phyloP scores from a whole-genome alignment of 2,329 filamentous ascomycete genomes.

The Gliomastix tumulicola region DNA sequence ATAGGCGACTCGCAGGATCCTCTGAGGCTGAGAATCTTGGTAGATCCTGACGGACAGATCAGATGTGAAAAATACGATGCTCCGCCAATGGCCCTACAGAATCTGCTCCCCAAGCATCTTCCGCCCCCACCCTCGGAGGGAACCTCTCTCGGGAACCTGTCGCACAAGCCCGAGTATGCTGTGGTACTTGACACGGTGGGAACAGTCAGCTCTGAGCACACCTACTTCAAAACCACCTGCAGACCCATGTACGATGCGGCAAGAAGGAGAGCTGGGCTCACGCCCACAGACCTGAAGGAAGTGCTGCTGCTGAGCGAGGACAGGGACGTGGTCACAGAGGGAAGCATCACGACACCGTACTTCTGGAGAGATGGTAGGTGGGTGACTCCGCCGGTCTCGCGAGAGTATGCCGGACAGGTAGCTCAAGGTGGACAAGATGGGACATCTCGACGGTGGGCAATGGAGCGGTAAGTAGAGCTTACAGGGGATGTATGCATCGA shows the following conservation, averaged over 20 bases:
- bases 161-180: constrained; percentile 26
- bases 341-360: constrained; percentile 75
- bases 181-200: constrained; percentile 34
- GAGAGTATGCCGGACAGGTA: constrained; percentile 16
- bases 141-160: too few relatives aligned
- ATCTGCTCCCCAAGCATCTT: constrained; percentile 59
- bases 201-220: constrained; percentile 54
- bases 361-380: constrained; percentile 67
- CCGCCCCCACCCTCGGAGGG: too few relatives aligned
- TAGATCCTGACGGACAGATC: constrained; percentile 42
- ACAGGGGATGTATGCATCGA: not conserved
- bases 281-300: constrained; percentile 49
- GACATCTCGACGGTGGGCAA: constrained; percentile 76
- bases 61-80: constrained; percentile 28
- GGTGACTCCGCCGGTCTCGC: constrained; percentile 69
- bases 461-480: constrained; percentile 57
- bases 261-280: constrained; percentile 52
- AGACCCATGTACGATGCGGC: constrained; percentile 67
- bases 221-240: constrained; percentile 78
- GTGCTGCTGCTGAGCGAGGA: constrained; percentile 64
- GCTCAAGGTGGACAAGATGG: constrained; percentile 64
- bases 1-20: constrained; percentile 28
- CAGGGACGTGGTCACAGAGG: constrained; percentile 70
- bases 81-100: constrained; percentile 32
- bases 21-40: constrained; percentile 46